Conservation (phyloP, 208 protist species). For the Leishmania martiniquensis region DNA sequence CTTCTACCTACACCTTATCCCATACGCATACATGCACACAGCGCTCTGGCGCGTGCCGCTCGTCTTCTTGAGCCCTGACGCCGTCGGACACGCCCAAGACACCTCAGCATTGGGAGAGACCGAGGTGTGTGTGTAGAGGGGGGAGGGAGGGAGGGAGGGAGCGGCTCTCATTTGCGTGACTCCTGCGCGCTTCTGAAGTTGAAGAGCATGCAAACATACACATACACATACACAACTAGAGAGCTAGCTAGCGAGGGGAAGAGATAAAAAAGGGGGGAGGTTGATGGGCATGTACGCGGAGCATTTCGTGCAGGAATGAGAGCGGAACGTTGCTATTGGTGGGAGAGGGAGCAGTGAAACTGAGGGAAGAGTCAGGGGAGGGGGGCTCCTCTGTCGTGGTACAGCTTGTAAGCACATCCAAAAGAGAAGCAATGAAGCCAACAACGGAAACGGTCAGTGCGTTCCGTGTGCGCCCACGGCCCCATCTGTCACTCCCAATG, state of each 20-base stretch:
- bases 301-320: neutral
- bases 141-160: neutral
- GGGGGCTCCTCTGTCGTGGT: neutral
- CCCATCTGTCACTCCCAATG: neutral
- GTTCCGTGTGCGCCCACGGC: neutral
- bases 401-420: neutral
- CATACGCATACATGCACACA: too few relatives aligned
- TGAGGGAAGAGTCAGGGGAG: neutral
- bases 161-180: neutral
- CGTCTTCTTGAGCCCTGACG: neutral
- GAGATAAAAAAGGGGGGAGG: neutral
- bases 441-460: neutral
- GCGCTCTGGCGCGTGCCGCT: neutral
- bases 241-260: neutral
- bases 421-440: neutral
- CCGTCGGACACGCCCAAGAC: neutral
- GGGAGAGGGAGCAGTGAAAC: neutral
- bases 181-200: neutral
- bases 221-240: neutral
- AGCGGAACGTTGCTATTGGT: neutral
- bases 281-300: neutral
- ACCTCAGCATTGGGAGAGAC: neutral
- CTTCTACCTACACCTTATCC: too few relatives aligned
- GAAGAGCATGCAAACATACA: neutral
- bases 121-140: too few relatives aligned